A percentile compares a stretch with the other conserved stretches of the same genome.
phyloP scores from a whole-genome alignment of 208 protist genomes.

The Kentomonas sorsogonicus region DNA sequence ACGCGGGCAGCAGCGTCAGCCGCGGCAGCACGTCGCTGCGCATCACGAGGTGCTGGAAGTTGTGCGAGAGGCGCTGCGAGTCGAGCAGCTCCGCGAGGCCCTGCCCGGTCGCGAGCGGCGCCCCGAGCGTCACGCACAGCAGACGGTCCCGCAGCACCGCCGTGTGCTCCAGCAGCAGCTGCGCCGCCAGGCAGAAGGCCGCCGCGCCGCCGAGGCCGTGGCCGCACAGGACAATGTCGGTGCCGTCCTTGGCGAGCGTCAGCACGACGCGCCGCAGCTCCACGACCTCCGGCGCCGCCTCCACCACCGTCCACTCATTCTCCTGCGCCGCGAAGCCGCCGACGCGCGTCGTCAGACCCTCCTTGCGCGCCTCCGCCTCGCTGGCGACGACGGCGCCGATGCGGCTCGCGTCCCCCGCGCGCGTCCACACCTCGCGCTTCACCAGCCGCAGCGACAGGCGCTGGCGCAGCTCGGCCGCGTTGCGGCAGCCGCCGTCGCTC shows the following conservation, averaged over 20 bases:
- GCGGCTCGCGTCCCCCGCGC: background rate
- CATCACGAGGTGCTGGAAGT: constrained; percentile 42
- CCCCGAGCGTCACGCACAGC: constrained; percentile 43
- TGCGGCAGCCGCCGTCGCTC: constrained; percentile 8
- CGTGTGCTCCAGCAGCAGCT: constrained; percentile 33
- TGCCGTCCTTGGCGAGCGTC: constrained; percentile 16
- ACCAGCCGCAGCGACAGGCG: constrained; percentile 17
- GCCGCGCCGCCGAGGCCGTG: constrained; percentile 34
- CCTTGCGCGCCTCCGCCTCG: constrained; percentile 2
- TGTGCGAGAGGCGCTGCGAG: background rate
- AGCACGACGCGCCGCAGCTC: constrained; percentile 18
- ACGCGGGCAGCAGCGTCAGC: constrained; percentile 17
- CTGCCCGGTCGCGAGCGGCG: constrained; percentile 24
- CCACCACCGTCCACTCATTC: constrained; percentile 14
- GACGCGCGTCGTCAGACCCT: constrained; percentile 6
- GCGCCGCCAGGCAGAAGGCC: constrained; percentile 18
- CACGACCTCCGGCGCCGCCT: constrained; percentile 10
- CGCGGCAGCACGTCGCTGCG: constrained; percentile 42
- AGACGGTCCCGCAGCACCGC: constrained; percentile 17
- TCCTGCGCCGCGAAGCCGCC: constrained; percentile 15
- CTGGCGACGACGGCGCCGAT: constrained; percentile 21
- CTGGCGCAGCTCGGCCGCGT: constrained; percentile 16
- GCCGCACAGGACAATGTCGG: constrained; percentile 36
- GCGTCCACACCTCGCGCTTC: constrained; percentile 32
- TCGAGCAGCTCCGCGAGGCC: constrained; percentile 22